phyloP scores from a whole-genome alignment of 2,329 filamentous ascomycete species.

The Fusarium nisikadoi region DNA sequence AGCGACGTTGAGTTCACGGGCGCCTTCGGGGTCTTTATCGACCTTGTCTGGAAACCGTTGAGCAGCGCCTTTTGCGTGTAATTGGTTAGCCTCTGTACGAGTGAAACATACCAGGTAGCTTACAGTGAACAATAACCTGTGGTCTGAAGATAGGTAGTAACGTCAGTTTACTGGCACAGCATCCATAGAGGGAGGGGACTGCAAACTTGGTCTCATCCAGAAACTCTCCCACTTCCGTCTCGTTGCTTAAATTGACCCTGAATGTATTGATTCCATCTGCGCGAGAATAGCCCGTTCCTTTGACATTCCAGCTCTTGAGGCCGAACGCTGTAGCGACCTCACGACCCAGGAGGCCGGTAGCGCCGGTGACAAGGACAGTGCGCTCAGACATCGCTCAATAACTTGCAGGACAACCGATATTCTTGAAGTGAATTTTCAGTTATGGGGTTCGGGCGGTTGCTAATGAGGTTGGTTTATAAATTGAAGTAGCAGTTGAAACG shows the following conservation, averaged over 20 bases:
- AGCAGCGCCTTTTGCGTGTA: slow-evolving; percentile 72
- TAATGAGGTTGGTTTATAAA: neutral
- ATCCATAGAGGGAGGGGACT: neutral
- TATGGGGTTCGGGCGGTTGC: neutral
- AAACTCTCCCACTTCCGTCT: slow-evolving; percentile 58
- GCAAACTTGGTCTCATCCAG: slow-evolving; percentile 66
- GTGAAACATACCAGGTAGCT: slow-evolving; percentile 42
- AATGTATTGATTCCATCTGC: slow-evolving; percentile 76
- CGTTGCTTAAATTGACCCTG: slow-evolving; percentile 64
- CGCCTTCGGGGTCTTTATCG: slow-evolving; percentile 79
- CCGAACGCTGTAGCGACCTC: slow-evolving; percentile 80
- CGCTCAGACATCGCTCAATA: slow-evolving; percentile 27
- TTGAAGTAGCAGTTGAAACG: slow-evolving; percentile 16
- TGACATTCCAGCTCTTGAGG: slow-evolving; percentile 69
- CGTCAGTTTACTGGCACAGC: slow-evolving; percentile 7
- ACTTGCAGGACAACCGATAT: neutral
- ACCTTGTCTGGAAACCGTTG: slow-evolving; percentile 90
- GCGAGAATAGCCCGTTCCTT: slow-evolving; percentile 78
- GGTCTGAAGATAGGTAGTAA: slow-evolving; percentile 61
- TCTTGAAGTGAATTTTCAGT: neutral
- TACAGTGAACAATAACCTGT: slow-evolving; percentile 83
- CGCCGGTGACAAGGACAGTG: slow-evolving; percentile 81
- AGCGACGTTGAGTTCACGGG: slow-evolving; percentile 77
- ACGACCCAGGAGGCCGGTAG: slow-evolving; percentile 84
- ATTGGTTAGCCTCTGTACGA: slow-evolving; percentile 28